A percentile compares a stretch with the other conserved stretches of the same genome.
Evolutionary conservation across 2,329 filamentous ascomycete species (phyloP).

Genomic region (Cladosporium sp.): DNA sequence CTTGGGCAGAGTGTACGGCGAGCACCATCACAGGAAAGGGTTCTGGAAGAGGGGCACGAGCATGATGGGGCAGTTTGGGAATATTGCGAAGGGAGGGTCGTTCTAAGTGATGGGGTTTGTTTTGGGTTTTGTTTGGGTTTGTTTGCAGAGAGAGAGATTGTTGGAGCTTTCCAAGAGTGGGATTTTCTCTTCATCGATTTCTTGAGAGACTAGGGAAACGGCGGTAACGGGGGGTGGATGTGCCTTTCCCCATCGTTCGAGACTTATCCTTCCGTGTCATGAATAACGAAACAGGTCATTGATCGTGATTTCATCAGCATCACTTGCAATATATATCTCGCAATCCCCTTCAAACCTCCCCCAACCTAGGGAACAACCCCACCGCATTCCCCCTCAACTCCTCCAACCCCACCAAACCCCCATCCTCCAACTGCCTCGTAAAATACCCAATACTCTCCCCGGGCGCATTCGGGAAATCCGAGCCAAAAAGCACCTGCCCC

Average conservation of each 20-base stretch:
- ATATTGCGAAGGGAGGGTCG: background rate
- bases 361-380: constrained; percentile 18
- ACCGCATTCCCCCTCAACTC: constrained; percentile 12
- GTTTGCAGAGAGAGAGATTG: too few relatives aligned
- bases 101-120: background rate
- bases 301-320: too few relatives aligned
- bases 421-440: constrained; percentile 11
- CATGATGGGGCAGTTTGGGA: constrained; percentile 14
- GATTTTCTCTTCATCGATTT: too few relatives aligned
- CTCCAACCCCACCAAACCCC: background rate
- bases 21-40: background rate
- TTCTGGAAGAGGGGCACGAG: constrained; percentile 12
- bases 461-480: constrained; percentile 22
- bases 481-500: constrained; percentile 19
- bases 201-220: too few relatives aligned
- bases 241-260: too few relatives aligned
- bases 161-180: too few relatives aligned
- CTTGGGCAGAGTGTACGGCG: constrained; percentile 3
- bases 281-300: too few relatives aligned
- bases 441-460: constrained; percentile 14
- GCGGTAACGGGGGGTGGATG: too few relatives aligned
- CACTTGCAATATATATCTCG: too few relatives aligned
- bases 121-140: too few relatives aligned
- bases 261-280: too few relatives aligned
- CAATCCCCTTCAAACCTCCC: too few relatives aligned